Evolutionary conservation across 2,329 filamentous ascomycete species (phyloP), one percentile per base, ranked within the genome.

Genomic region (Plenodomus lindquistii): DNA sequence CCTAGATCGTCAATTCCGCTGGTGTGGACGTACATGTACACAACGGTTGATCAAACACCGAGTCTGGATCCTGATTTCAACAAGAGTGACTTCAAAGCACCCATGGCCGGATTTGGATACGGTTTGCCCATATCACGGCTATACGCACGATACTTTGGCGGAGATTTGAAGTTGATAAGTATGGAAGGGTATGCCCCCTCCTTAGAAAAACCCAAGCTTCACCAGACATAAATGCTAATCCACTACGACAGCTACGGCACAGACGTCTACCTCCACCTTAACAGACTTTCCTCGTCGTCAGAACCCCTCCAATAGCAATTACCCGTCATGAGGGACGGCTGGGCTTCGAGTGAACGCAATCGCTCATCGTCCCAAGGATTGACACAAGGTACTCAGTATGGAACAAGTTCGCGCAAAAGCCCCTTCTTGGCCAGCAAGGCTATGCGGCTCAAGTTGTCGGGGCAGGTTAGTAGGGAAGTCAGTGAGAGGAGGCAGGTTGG

Each of bases 21-120:
- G 13, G 94, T 97, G n/a, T 99, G 94, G 94, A 99, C 94, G 11
- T 99, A 99, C 73, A 99, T 97, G 94, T 99, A 99, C 73, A 99
- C 94, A 29, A 99, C 94, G 2, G 94, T 99, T 57, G 94, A 97
- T 73, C 86, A 92, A 62, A 97, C 94, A 18, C 94, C 94, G 13
- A 96, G 86, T 68, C 78, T 99, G 54, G 94, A 99, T 69, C 94
- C 94, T 0, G 93, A 97, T 71, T 99, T 97, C 73, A 93, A 99
- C 75, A 96, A 97, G 78, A 96, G 87, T 75, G 94, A 99, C 73
- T 99, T 99, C 80, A 97, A 99, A 75, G 94, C 94, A 11, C 94
- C 94, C 1, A 97, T 99, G 94, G 94, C 94, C 54, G 94, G 94
- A 2, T 99, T 97, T 68, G 94, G 94, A n/a, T 99, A 99, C 67